Conservation (phyloP, 495 filamentous ascomycete genomes). For the Podospora pseudoanserina region DNA sequence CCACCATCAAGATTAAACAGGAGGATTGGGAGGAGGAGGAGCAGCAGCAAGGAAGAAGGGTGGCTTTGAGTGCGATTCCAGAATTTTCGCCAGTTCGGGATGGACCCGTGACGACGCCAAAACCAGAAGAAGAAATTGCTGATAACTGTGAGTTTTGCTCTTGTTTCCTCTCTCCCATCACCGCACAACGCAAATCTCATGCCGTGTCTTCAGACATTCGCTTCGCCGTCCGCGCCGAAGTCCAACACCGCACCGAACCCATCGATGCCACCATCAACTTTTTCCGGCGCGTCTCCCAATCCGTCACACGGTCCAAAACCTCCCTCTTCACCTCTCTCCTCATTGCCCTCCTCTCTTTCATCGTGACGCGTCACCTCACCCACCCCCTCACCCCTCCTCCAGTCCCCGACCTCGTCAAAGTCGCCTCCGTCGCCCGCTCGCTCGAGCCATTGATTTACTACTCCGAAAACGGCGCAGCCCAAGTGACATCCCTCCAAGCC, state of each 20-base stretch:
- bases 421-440: conserved; percentile 78
- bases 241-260: conserved; percentile 80
- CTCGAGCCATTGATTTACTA: conserved; percentile 92
- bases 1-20: conserved; percentile 27
- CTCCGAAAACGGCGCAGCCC: conserved; percentile 79
- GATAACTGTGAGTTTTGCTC: conserved; percentile 36
- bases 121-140: conserved; percentile 14
- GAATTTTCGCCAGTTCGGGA: background rate
- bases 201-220: conserved; percentile 66
- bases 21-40: conserved; percentile 25
- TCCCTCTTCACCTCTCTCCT: conserved; percentile 56
- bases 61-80: conserved; percentile 16
- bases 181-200: conserved; percentile 19
- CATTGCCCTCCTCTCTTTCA: conserved; percentile 54
- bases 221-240: conserved; percentile 79
- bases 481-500: conserved; percentile 81
- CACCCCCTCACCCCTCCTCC: conserved; percentile 62
- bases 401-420: conserved; percentile 84
- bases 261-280: conserved; percentile 70
- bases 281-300: conserved; percentile 53
- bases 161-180: conserved; percentile 23
- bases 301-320: conserved; percentile 61
- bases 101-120: background rate
- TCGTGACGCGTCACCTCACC: conserved; percentile 61
- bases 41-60: too few relatives aligned